Evolutionary conservation across 2,329 filamentous ascomycete species (phyloP), one percentile per base, ranked within the genome.

Genomic region (Tolypocladium cylindrosporum): DNA sequence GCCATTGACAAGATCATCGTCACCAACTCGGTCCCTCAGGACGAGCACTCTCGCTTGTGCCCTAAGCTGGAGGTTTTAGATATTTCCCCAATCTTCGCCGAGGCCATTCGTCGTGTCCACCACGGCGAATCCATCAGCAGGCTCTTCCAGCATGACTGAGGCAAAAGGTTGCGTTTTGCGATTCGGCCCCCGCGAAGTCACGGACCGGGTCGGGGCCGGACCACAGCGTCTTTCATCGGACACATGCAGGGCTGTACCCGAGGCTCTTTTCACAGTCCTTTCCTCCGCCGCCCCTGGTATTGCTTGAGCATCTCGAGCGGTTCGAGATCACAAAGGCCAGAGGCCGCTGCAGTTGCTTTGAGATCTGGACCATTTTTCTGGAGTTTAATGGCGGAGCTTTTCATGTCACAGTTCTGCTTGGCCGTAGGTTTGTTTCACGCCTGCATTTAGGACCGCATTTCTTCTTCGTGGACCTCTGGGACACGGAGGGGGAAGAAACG

Each of bases 121-220:
- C 92, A 97, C 73, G 94, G 94, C 67, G 94, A 99, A 77, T 96
- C 91, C 68, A 96, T 99, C 75, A 96, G 91, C 71, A 90, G 94
- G 61, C 81, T 99, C 55, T 99, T 99, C 63, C 71, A 74, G 65
- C 71, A 73, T 59, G 61, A 63, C 63, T 69, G 53, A 63, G 56
- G 16, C 31, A 11, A 11, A 11, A 34, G 8, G 13, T 21, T 51
- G 48, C 31, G 31, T 51, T 4, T 13, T 51, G 16, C 31, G 9
- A 36, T 21, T 51, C 45, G 16, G 27, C 14, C 16, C 19, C 27
- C 27, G 27, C 16, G 16, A 34, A 34, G 27, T 16, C 27, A 50
- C 45, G 16, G 14, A 14, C 8, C 13, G 1, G 43, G 14, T 31
- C 27, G 43, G 43, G 24, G 43, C 14, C 24, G 31, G 24, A 11